Conservation (phyloP, 2,329 filamentous ascomycete species). For the Cercospora sojina region DNA sequence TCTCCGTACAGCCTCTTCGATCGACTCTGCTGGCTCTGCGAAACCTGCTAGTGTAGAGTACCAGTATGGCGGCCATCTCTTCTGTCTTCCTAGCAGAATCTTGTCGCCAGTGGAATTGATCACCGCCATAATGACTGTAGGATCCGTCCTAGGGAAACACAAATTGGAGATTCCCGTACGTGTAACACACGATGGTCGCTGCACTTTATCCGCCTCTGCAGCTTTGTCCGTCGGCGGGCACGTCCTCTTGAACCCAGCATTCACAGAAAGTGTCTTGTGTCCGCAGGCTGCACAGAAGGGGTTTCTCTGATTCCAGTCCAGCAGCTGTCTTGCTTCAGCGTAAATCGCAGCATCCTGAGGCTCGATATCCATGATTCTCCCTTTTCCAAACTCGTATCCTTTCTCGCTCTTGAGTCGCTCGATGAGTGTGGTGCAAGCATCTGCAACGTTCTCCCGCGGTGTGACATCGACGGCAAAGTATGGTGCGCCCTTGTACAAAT, state of each 20-base stretch:
- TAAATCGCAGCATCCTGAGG: conserved; percentile 77
- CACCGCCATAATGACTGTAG: conserved; percentile 92
- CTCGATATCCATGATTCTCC: conserved; percentile 60
- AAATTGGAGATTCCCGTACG: conserved; percentile 86
- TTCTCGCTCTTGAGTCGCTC: conserved; percentile 55
- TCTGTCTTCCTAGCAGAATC: conserved; percentile 79
- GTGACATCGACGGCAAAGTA: conserved; percentile 91
- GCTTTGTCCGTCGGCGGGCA: conserved; percentile 70
- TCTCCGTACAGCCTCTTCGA: conserved; percentile 53
- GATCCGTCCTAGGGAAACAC: conserved; percentile 87
- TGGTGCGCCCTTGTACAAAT: conserved; percentile 71
- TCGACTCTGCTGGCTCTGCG: conserved; percentile 52
- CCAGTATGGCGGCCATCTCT: conserved; percentile 79
- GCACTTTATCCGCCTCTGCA: conserved; percentile 38
- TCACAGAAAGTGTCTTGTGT: conserved; percentile 72
- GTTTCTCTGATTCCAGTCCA: conserved; percentile 94
- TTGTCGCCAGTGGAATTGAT: conserved; percentile 75
- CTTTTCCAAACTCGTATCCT: conserved; percentile 65
- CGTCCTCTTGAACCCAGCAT: conserved; percentile 76
- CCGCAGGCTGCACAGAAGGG: conserved; percentile 91
- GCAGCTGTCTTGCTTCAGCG: conserved; percentile 79
- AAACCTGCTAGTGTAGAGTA: conserved; percentile 75
- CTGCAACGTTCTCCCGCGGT: conserved; percentile 59
- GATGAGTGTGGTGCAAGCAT: conserved; percentile 62
- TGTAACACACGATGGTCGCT: conserved; percentile 72